Evolutionary conservation across 805 yeast genomes (phyloP), one percentile per base, ranked within the genome.

Genomic region (Lipomyces chichibuensis): DNA sequence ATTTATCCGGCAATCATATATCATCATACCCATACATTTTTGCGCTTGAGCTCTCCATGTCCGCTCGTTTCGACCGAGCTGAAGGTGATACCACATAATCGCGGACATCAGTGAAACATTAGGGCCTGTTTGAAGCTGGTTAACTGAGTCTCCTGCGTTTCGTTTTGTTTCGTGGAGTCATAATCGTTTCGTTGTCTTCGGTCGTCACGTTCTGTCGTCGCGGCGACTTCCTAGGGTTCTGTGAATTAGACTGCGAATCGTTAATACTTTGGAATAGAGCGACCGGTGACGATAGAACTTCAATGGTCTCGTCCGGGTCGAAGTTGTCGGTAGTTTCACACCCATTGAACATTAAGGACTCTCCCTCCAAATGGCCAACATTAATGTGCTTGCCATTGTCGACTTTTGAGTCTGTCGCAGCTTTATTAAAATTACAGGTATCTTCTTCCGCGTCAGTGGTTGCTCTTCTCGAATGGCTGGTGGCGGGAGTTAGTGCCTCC

Each of bases 51-150:
- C 11, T 4, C 53, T 49, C 27, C 17, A 11, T 9, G 7, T 49
- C 53, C n/a, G 11, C 32, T 5, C 32, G 32, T 23, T 49, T 49
- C 27, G n/a, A 49, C 5, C 27, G 27, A 49, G 25, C 27, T 23
- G 53, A 49, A 20, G 53, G 53, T 23, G 53, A n/a, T 49, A 23
- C n/a, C 20, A 49, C 13, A 6, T 3, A n/a, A 23, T 52, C 55
- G 14, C 7, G 14, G 32, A 20, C n/a, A 17, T 52, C 33, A 11
- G 8, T 3, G 8, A 6, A 25, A 52, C 8, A 46, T 32, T 62
- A 74, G 7, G 80, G 74, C n/a, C 74, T 74, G 6, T 80, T 79
- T 2, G 80, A 76, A 9, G 80, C 77, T 60, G 76, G 73, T 39
- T 79, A 75, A 9, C 75, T 74, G 6, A 7, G 23, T 11, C 80